Conservation (phyloP, 176 grass and related monocot species). For the Carex pumila region DNA sequence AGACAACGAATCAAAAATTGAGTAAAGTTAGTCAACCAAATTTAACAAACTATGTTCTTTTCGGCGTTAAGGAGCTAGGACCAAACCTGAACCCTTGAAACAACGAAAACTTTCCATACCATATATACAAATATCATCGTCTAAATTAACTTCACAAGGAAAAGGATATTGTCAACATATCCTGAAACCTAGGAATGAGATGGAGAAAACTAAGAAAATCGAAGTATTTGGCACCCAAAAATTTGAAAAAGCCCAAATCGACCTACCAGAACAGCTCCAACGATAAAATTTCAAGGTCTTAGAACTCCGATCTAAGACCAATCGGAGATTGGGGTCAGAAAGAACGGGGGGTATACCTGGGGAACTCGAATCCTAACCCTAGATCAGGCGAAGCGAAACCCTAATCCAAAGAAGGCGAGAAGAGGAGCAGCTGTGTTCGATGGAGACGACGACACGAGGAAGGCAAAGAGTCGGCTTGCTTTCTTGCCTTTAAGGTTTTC, state of each 20-base stretch:
- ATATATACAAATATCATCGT: background rate
- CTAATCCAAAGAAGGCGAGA: background rate
- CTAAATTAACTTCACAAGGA: background rate
- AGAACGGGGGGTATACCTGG: background rate
- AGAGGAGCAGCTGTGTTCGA: background rate
- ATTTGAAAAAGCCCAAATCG: background rate
- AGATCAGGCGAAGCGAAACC: background rate
- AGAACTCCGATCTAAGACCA: conserved; percentile 14
- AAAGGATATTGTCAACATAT: background rate
- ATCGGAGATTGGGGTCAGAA: background rate
- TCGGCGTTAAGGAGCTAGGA: background rate
- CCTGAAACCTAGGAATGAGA: background rate
- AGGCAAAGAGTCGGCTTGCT: background rate
- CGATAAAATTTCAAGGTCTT: background rate
- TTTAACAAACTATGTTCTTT: background rate
- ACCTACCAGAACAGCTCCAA: background rate
- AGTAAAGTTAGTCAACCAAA: background rate
- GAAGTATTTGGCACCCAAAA: background rate
- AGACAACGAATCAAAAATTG: background rate
- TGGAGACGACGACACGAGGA: background rate
- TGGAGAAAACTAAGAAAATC: background rate
- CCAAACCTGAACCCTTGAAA: background rate
- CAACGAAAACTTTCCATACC: background rate
- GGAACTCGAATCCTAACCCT: background rate
- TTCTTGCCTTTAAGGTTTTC: background rate